Evolutionary conservation across 257 asterid species (phyloP).

Genomic region (Parsonsia alboflavescens): DNA sequence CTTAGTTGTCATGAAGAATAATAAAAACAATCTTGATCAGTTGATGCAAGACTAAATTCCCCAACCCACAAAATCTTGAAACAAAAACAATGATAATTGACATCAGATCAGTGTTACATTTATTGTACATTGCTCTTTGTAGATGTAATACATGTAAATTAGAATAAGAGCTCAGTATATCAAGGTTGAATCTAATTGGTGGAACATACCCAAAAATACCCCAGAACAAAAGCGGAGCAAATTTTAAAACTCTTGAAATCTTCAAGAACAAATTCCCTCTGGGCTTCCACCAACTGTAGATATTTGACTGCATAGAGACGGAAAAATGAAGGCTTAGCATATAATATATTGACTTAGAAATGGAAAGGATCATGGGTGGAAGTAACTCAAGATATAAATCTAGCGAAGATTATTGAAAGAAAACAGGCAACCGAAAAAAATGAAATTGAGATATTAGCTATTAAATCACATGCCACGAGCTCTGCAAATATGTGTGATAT

Average conservation of each 20-base stretch:
- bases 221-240: slow-evolving; percentile 82
- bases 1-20: neutral
- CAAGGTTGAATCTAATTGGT: slow-evolving; percentile 1
- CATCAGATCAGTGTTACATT: neutral
- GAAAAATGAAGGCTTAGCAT: slow-evolving; percentile 10
- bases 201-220: slow-evolving; percentile 78
- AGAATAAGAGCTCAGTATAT: slow-evolving; percentile 1
- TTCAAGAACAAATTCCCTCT: slow-evolving; percentile 53
- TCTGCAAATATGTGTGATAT: neutral
- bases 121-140: neutral
- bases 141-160: neutral
- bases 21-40: neutral
- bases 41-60: too few species aligned
- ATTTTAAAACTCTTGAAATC: slow-evolving; percentile 74
- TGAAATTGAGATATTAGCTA: neutral
- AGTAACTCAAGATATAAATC: too few species aligned
- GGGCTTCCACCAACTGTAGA: slow-evolving; percentile 95
- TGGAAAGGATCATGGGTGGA: too few species aligned
- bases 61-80: neutral
- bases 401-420: too few species aligned
- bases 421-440: too few species aligned
- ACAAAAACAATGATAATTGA: neutral
- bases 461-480: neutral
- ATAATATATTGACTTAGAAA: neutral
- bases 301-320: slow-evolving; percentile 55